Evolutionary conservation across 306 rosid genomes (phyloP).

Genomic region (Vigna angularis): DNA sequence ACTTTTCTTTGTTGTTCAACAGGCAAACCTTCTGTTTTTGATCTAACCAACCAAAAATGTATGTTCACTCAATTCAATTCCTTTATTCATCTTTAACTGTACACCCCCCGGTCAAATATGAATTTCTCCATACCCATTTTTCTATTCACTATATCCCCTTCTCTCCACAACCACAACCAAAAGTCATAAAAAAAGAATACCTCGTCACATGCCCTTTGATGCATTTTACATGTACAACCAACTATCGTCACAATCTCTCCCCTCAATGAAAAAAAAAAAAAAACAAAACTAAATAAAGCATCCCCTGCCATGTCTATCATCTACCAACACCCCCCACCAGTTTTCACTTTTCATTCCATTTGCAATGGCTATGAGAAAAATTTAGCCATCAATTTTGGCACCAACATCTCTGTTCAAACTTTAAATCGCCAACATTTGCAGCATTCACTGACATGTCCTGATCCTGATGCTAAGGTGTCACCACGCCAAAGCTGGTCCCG

Average conservation of each 20-base stretch:
- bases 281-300: slow-evolving; percentile 22
- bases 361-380: slow-evolving; percentile 54
- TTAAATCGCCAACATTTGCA: slow-evolving; percentile 39
- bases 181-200: slow-evolving; percentile 32
- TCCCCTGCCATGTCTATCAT: slow-evolving; percentile 16
- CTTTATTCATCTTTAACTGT: slow-evolving; percentile 53
- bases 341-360: slow-evolving; percentile 23
- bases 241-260: slow-evolving; percentile 28
- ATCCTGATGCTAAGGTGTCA: slow-evolving; percentile 33
- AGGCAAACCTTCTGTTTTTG: slow-evolving; percentile 46
- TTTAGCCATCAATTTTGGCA: slow-evolving; percentile 45
- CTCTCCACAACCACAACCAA: slow-evolving; percentile 33
- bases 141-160: slow-evolving; percentile 51
- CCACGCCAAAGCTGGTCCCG: slow-evolving; percentile 38
- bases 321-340: not conserved
- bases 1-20: slow-evolving; percentile 53
- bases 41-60: slow-evolving; percentile 48
- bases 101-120: slow-evolving; percentile 43
- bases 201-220: slow-evolving; percentile 49
- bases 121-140: slow-evolving; percentile 44
- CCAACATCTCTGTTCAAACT: not conserved
- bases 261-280: slow-evolving; percentile 14
- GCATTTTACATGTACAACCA: slow-evolving; percentile 41
- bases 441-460: slow-evolving; percentile 36
- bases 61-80: slow-evolving; percentile 47